These are phyloP conservation scores for Rhamnella rubrinervis DNA, from an alignment of 331 rosid genomes.

Conservation along the genomic window DNA sequence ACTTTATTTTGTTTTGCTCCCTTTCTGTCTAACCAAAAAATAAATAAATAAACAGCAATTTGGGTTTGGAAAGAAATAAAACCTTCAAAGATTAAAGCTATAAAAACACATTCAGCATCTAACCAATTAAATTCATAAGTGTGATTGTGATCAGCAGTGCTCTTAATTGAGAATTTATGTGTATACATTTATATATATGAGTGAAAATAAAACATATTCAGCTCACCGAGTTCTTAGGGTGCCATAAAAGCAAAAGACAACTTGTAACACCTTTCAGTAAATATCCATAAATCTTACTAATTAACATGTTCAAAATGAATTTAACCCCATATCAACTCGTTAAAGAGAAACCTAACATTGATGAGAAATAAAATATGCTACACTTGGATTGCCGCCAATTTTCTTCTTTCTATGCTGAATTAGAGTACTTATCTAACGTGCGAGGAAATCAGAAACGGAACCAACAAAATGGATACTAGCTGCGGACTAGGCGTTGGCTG, in stretches of 20 bases:
- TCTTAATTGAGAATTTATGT: not conserved
- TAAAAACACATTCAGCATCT: no score
- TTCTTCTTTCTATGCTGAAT: slow-evolving; percentile 38
- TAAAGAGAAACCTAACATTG: slow-evolving; percentile 32
- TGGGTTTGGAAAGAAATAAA: no score
- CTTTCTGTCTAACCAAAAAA: no score
- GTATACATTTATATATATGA: not conserved
- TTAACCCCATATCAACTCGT: slow-evolving; percentile 35
- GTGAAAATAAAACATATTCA: not conserved
- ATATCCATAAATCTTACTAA: slow-evolving; percentile 18
- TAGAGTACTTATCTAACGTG: slow-evolving; percentile 31
- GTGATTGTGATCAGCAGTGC: not conserved
- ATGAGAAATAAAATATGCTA: slow-evolving; percentile 44
- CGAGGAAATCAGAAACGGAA: slow-evolving; percentile 23
- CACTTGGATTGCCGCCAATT: slow-evolving; percentile 44
- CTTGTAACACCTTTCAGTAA: not conserved
- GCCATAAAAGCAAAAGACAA: not conserved
- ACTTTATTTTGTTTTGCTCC: no score
- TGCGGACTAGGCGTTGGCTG: slow-evolving; percentile 30
- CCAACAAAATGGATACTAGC: slow-evolving; percentile 19
- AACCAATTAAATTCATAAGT: no score
- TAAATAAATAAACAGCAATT: no score
- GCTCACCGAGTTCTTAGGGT: not conserved
- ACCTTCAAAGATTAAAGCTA: no score
- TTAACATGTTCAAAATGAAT: slow-evolving; percentile 25